Conservation (phyloP, 345 rosid genomes). For the Sonneratia caseolaris region DNA sequence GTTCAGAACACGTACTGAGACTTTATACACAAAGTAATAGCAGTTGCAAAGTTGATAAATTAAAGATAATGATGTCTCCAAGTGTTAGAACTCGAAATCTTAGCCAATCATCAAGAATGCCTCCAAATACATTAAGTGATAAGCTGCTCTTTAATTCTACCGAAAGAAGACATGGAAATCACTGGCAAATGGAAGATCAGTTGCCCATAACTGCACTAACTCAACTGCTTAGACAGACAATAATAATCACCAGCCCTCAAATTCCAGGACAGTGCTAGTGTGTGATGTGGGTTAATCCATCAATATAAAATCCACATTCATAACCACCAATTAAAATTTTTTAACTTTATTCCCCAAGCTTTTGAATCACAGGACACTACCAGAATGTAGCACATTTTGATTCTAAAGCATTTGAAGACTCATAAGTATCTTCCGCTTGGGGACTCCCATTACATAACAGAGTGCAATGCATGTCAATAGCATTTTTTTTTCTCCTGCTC, state of each 20-base stretch:
- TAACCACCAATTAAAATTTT: no score
- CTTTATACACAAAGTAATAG: background rate
- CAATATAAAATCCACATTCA: no score
- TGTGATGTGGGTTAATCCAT: background rate
- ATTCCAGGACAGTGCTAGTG: background rate
- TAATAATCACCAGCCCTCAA: background rate
- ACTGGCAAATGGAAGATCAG: background rate
- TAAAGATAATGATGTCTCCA: background rate
- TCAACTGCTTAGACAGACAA: background rate
- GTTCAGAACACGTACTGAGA: conserved; percentile 13
- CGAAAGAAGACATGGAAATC: background rate
- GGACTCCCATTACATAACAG: no score
- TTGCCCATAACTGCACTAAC: background rate
- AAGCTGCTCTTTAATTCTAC: background rate
- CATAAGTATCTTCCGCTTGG: background rate
- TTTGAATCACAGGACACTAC: no score
- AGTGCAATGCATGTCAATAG: no score
- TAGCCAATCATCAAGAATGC: background rate
- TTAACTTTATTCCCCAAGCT: no score
- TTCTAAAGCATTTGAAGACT: background rate
- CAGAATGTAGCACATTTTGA: no score
- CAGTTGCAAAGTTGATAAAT: background rate
- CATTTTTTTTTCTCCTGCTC: no score
- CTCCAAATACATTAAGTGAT: background rate
- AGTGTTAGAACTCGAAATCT: background rate